Evolutionary conservation across 2,329 filamentous ascomycete species (phyloP), one percentile per base, ranked within the genome.

Genomic region (Aspergillus pseudoterreus): DNA sequence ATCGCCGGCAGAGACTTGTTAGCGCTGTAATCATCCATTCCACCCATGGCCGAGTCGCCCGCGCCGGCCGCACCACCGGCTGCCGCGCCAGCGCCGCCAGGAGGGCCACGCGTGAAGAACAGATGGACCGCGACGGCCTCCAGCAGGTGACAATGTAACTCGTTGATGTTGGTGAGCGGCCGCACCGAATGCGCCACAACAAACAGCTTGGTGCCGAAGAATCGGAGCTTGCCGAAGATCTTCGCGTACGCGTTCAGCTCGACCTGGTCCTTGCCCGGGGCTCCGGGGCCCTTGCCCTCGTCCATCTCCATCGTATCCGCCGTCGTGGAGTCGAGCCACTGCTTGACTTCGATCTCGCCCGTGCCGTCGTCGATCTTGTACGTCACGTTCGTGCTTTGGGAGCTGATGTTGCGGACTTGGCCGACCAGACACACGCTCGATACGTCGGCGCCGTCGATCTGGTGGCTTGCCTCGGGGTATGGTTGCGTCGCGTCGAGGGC

Each of bases 341-440:
- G 72, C 66, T 64, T 84, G 82, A 59, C 92, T 72, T 99, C 95
- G 63, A 96, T 86, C 55, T 85, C 80, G 54, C 90, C 92, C 1
- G 95, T 99, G 69, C 94, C 94, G 72, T 99, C 94, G 74, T 99
- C 94, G 63, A 99, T 78, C 65, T 86, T 88, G 80, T 95, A 95
- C 43, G 90, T 96, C 60, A 91, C 85, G 75, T 96, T 95, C 60
- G 92, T 96, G 38, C 87, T 82, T 75, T 95, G 90, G n/a, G 82
- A 81, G 67, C 84, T 88, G 72, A 96, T 85, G 73, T 85, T 85
- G 69, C 91, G 90, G 63, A 99, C 86, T 78, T 96, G 92, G 47
- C 90, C 94, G 54, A 99, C 84, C 60, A 97, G 86, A 27, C 88
- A 92, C 56, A 95, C 77, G 75, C 92, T 81, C 39, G 85, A 86